Percentiles rank a stretch among this genome's conserved stretches.
phyloP scores from a whole-genome alignment of 1,284 basidiomycete species.

The Cutaneotrichosporon mucoides region DNA sequence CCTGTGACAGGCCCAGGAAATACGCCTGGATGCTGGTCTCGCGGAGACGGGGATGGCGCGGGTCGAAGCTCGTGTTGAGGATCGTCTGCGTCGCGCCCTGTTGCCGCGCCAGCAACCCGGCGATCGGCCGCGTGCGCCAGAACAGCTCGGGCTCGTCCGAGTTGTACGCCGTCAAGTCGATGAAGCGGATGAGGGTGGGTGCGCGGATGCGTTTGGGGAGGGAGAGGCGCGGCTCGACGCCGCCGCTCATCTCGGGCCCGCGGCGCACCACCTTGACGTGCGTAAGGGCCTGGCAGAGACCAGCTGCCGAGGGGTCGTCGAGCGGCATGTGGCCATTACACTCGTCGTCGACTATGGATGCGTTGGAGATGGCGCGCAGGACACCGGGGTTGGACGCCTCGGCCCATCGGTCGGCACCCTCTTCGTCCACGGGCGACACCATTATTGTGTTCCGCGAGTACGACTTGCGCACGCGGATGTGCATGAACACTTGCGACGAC shows the following conservation, averaged over 20 bases:
- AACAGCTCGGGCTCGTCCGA: conserved; percentile 2
- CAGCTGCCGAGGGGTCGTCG: background rate
- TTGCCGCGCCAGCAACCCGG: background rate
- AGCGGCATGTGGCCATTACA: background rate
- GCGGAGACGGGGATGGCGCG: conserved; percentile 3
- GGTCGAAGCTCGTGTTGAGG: background rate
- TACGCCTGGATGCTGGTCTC: conserved; percentile 2
- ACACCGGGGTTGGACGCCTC: background rate
- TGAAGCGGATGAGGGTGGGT: background rate
- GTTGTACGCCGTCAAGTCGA: conserved; percentile 8
- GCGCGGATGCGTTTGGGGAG: background rate
- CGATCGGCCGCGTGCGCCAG: conserved; percentile 2
- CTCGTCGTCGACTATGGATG: conserved; percentile 1
- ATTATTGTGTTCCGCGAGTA: conserved; percentile 2
- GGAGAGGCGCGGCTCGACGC: background rate
- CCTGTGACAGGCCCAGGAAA: background rate
- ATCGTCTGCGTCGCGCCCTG: background rate
- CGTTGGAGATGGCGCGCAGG: background rate
- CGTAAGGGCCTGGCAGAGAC: background rate
- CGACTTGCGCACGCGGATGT: conserved; percentile 6
- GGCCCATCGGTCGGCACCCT: conserved; percentile 4
- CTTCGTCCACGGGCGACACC: conserved; percentile 6
- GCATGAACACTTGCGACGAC: background rate
- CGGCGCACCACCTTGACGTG: background rate
- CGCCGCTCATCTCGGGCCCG: background rate